phyloP scores from a whole-genome alignment of 208 protist species.

The Trypanosoma mega region DNA sequence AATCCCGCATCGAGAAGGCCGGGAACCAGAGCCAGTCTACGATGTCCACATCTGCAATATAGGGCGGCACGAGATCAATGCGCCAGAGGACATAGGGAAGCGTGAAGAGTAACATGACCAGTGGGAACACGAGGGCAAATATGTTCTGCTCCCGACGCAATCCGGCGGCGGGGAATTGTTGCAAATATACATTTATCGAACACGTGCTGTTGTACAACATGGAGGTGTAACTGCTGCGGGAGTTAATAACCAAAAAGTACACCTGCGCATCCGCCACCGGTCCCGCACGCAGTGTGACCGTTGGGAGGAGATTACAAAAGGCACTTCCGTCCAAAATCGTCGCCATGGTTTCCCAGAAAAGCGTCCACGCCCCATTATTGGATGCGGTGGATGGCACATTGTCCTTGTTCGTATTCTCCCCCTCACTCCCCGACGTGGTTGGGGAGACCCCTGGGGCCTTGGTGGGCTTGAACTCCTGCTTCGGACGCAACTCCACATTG shows the following conservation, averaged over 20 bases:
- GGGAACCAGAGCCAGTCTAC: constrained; percentile 54
- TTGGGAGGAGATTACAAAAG: constrained; percentile 60
- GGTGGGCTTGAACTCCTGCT: no score
- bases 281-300: constrained; percentile 47
- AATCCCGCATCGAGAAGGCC: constrained; percentile 34
- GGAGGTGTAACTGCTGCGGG: constrained; percentile 1
- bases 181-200: constrained; percentile 40
- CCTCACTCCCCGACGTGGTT: no score
- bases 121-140: constrained; percentile 52
- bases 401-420: not conserved
- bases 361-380: constrained; percentile 18
- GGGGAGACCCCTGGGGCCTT: no score
- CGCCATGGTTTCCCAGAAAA: constrained; percentile 54
- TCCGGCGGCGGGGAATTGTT: constrained; percentile 25
- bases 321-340: constrained; percentile 59
- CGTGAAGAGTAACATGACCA: constrained; percentile 52
- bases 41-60: constrained; percentile 49
- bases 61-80: constrained; percentile 40
- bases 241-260: constrained; percentile 43
- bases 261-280: constrained; percentile 12
- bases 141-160: constrained; percentile 29
- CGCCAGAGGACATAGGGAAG: constrained; percentile 45
- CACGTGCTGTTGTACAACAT: constrained; percentile 21
- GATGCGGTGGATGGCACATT: not conserved
- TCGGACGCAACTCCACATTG: constrained; percentile 35